Percentiles rank a stretch among this genome's conserved stretches.
phyloP scores from a whole-genome alignment of 306 rosid genomes.

The Quercus parvula region DNA sequence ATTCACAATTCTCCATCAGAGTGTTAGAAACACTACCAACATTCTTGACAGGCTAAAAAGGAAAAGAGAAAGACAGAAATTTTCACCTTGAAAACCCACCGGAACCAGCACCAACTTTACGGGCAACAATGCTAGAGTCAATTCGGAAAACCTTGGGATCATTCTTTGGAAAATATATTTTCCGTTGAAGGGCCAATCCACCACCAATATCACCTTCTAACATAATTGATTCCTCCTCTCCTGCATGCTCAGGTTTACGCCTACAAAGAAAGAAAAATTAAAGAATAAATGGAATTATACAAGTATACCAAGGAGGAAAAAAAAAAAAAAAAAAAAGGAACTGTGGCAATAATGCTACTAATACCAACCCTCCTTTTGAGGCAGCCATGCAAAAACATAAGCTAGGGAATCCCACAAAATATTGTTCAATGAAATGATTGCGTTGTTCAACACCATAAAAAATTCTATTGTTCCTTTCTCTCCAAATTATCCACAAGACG shows the following conservation, averaged over 20 bases:
- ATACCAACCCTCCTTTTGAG: background rate
- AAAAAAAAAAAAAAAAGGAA: background rate
- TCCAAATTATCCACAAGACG: too few species aligned
- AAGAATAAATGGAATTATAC: background rate
- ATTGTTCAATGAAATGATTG: too few species aligned
- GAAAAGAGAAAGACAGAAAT: background rate
- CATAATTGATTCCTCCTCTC: slow-evolving; percentile 62
- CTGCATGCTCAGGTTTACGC: slow-evolving; percentile 58
- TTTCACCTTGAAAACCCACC: slow-evolving; percentile 90
- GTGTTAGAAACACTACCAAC: too few species aligned
- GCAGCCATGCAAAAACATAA: background rate
- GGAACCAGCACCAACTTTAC: slow-evolving; percentile 88
- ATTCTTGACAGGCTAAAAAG: background rate
- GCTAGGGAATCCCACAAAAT: background rate
- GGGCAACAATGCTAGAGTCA: slow-evolving; percentile 74
- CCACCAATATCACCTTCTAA: slow-evolving; percentile 92
- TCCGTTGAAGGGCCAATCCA: slow-evolving; percentile 71
- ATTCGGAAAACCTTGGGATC: slow-evolving; percentile 43
- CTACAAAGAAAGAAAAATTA: slow-evolving; percentile 38
- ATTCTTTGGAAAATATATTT: slow-evolving; percentile 54
- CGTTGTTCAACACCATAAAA: too few species aligned
- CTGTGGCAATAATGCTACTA: background rate
- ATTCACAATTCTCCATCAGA: too few species aligned
- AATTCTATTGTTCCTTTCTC: too few species aligned
- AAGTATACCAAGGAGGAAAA: slow-evolving; percentile 2